Conservation (phyloP, 345 rosid genomes). For the Odontarrhena argentea region DNA sequence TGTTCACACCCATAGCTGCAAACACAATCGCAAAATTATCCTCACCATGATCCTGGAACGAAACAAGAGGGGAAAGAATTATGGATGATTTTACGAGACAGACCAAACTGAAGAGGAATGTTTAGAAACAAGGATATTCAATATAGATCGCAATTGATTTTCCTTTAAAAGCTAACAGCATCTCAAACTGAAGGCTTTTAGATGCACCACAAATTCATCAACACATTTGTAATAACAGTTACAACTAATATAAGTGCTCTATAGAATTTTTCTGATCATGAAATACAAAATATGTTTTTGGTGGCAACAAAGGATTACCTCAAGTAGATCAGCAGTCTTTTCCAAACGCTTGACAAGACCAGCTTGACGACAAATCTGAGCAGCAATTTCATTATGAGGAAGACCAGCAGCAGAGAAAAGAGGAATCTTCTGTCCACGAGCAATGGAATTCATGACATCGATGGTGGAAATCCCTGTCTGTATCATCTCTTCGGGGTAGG, state of each 20-base stretch:
- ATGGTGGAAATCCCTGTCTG: slow-evolving; percentile 97
- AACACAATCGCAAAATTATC: slow-evolving; percentile 97
- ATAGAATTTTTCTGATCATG: not conserved
- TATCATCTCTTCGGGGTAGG: slow-evolving; percentile 98
- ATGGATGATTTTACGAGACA: not conserved
- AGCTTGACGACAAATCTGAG: slow-evolving; percentile 99
- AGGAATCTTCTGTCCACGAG: slow-evolving; percentile 98
- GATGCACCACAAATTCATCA: not conserved
- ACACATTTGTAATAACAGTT: not conserved
- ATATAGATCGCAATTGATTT: not conserved
- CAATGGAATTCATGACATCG: slow-evolving; percentile 97
- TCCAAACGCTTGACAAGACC: slow-evolving; percentile 96
- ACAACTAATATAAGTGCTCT: not conserved
- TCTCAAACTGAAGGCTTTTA: not conserved
- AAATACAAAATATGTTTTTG: not conserved
- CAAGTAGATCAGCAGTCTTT: slow-evolving; percentile 73
- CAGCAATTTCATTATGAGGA: slow-evolving; percentile 98
- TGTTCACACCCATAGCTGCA: slow-evolving; percentile 99
- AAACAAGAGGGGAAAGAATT: not conserved
- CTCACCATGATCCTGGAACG: slow-evolving; percentile 70
- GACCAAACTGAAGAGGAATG: not conserved
- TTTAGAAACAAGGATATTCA: not conserved
- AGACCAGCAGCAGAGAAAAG: slow-evolving; percentile 99
- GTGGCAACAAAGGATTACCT: slow-evolving; percentile 45
- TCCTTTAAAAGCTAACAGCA: not conserved